Conservation (phyloP, 2,329 filamentous ascomycete genomes). For the Apiospora rasikravindrae region DNA sequence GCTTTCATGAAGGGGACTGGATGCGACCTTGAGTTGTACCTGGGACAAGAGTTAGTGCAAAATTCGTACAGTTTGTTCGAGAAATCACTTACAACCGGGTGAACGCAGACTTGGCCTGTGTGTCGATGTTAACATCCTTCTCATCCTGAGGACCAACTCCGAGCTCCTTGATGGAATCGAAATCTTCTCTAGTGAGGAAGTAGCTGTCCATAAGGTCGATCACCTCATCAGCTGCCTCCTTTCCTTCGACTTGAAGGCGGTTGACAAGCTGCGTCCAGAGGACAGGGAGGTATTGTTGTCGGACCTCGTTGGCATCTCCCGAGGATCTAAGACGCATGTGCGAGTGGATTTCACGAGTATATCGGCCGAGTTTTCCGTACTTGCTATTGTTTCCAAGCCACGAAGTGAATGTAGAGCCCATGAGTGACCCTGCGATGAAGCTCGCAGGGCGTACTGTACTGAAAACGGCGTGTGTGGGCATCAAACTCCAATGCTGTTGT, state of each 20-base stretch:
- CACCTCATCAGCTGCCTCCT: constrained; percentile 78
- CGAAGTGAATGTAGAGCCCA: constrained; percentile 77
- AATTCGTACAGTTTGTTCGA: constrained; percentile 16
- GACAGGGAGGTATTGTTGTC: constrained; percentile 90
- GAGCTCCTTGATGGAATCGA: constrained; percentile 89
- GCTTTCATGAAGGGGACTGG: constrained; percentile 97
- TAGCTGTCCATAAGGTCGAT: constrained; percentile 98
- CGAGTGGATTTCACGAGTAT: constrained; percentile 91
- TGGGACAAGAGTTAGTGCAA: constrained; percentile 39
- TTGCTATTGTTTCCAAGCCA: constrained; percentile 98
- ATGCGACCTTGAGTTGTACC: constrained; percentile 85
- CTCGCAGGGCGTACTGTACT: constrained; percentile 92
- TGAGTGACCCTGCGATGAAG: constrained; percentile 80
- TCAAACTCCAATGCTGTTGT: constrained; percentile 97
- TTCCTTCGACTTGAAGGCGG: constrained; percentile 77
- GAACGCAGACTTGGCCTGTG: constrained; percentile 86
- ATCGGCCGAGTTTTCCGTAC: constrained; percentile 75
- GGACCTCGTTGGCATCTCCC: constrained; percentile 89
- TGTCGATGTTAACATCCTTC: constrained; percentile 76
- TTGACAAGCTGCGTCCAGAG: constrained; percentile 84
- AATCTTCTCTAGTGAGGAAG: constrained; percentile 92
- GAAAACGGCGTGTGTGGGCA: constrained; percentile 95
- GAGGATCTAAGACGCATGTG: constrained; percentile 94
- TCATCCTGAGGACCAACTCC: constrained; percentile 85
- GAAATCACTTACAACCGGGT: constrained; percentile 74